A percentile compares a stretch with the other conserved stretches of the same genome.
Evolutionary conservation across 495 filamentous ascomycete species (phyloP).

Genomic region (Hypomontagnella monticulosa): DNA sequence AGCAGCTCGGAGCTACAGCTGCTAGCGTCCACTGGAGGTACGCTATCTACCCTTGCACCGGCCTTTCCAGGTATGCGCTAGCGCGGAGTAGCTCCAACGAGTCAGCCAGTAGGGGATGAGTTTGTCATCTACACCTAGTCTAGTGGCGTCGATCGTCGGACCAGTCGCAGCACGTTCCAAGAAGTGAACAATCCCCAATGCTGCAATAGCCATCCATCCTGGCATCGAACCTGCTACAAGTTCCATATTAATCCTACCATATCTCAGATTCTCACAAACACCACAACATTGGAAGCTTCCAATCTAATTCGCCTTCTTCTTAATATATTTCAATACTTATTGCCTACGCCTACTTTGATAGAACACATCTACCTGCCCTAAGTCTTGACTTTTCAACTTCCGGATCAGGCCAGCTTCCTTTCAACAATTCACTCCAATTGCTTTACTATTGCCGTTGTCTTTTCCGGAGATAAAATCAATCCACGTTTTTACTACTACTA

Average conservation of each 20-base stretch:
- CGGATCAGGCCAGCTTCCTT: no score
- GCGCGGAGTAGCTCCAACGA: conserved; percentile 10
- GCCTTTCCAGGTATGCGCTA: conserved; percentile 10
- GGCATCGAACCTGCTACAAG: conserved; percentile 5
- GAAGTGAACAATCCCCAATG: conserved; percentile 11
- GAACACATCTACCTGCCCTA: background rate
- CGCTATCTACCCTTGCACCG: background rate
- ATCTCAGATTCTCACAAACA: conserved; percentile 32
- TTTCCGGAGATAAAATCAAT: no score
- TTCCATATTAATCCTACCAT: conserved; percentile 32
- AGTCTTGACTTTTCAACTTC: background rate
- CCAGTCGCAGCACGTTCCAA: conserved; percentile 21
- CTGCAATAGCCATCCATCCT: conserved; percentile 7
- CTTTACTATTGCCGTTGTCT: no score
- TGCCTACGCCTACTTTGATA: background rate
- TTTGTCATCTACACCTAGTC: background rate
- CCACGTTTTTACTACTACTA: no score
- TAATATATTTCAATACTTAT: background rate
- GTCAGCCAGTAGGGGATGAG: conserved; percentile 10
- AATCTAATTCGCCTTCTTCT: conserved; percentile 31
- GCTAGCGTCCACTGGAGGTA: no score
- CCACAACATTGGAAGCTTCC: conserved; percentile 1
- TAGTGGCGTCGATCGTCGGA: conserved; percentile 25
- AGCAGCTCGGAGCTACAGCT: conserved; percentile 18
- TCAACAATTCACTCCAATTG: no score